phyloP scores from a whole-genome alignment of 2,329 filamentous ascomycete genomes.

The Aspergillus eucalypticola region DNA sequence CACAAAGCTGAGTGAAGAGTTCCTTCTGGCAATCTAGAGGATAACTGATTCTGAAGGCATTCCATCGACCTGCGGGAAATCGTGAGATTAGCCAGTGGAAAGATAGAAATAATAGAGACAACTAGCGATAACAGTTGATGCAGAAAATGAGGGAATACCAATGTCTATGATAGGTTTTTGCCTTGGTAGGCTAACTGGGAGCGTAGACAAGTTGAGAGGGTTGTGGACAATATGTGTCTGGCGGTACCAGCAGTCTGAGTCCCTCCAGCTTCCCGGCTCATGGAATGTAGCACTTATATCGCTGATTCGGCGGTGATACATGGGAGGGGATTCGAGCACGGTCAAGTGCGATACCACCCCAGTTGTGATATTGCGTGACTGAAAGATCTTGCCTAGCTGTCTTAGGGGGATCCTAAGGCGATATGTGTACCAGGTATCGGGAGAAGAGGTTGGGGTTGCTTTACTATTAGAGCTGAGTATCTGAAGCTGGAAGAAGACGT shows the following conservation, averaged over 20 bases:
- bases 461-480: constrained; percentile 23
- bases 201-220: constrained; percentile 34
- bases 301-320: constrained; percentile 45
- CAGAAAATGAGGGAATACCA: constrained; percentile 41
- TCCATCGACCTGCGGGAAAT: constrained; percentile 58
- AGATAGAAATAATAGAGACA: not conserved
- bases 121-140: no score
- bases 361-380: constrained; percentile 26
- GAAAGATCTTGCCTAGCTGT: constrained; percentile 43
- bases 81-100: not conserved
- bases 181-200: constrained; percentile 52
- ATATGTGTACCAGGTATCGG: constrained; percentile 29
- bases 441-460: not conserved
- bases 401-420: constrained; percentile 49
- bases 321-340: constrained; percentile 46
- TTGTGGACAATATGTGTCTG: constrained; percentile 63
- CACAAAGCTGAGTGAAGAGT: constrained; percentile 48
- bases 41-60: constrained; percentile 58
- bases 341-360: constrained; percentile 37
- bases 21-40: constrained; percentile 28
- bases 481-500: constrained; percentile 47
- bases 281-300: constrained; percentile 45
- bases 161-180: constrained; percentile 59
- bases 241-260: constrained; percentile 61
- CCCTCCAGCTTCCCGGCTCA: constrained; percentile 52